A percentile compares a stretch with the other conserved stretches of the same genome.
Evolutionary conservation across 2,329 filamentous ascomycete species (phyloP).

Genomic region (Arthrobotrys entomopaga): DNA sequence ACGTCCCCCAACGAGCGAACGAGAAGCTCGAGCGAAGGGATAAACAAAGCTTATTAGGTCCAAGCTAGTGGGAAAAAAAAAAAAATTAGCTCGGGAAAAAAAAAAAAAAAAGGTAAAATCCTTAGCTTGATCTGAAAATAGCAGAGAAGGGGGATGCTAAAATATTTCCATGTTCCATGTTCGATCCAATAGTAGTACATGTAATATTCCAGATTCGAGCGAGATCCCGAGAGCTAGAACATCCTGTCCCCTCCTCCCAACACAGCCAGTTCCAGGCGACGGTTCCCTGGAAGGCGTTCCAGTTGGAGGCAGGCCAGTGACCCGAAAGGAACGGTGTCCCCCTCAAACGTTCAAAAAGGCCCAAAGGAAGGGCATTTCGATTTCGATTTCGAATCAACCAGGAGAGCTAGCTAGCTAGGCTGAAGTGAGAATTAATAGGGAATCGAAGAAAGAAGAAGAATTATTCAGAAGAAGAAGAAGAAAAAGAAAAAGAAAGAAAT

Average conservation of each 20-base stretch:
- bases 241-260: slow-evolving; percentile 22
- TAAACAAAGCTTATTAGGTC: not conserved
- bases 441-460: slow-evolving; percentile 6
- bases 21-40: not conserved
- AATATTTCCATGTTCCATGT: too few relatives aligned
- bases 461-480: not conserved
- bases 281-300: slow-evolving; percentile 49
- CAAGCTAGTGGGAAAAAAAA: slow-evolving; percentile 7
- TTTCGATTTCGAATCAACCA: not conserved
- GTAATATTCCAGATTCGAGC: slow-evolving; percentile 31
- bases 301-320: slow-evolving; percentile 39
- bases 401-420: not conserved
- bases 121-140: slow-evolving; percentile 48
- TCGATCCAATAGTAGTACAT: not conserved
- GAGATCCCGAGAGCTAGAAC: slow-evolving; percentile 43
- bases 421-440: slow-evolving; percentile 18
- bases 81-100: slow-evolving; percentile 30
- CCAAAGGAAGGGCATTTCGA: slow-evolving; percentile 35
- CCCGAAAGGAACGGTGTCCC: slow-evolving; percentile 24
- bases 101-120: slow-evolving; percentile 1
- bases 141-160: slow-evolving; percentile 18
- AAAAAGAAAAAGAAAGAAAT: not conserved
- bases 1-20: slow-evolving; percentile 2
- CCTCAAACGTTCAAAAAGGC: slow-evolving; percentile 6
- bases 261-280: slow-evolving; percentile 49